These are phyloP conservation scores for Saccharomycopsis sp. DNA, from an alignment of 805 yeast genomes.

Conservation along the genomic window DNA sequence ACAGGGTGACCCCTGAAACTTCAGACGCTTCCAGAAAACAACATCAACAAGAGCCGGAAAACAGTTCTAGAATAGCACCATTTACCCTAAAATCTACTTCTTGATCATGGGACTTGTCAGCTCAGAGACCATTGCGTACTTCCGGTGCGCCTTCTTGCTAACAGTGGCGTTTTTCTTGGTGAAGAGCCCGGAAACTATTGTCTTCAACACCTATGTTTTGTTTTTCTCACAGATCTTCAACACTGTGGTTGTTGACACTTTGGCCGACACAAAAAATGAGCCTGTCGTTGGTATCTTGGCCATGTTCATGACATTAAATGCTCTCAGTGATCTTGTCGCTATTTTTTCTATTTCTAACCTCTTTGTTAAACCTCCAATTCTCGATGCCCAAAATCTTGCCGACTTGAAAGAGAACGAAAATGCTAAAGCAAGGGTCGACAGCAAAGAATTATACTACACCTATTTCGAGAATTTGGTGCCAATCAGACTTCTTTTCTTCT, in stretches of 20 bases:
- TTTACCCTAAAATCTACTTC: no score
- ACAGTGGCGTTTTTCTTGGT: conserved; percentile 14
- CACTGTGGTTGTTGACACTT: conserved; percentile 14
- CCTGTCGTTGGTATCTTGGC: conserved; percentile 15
- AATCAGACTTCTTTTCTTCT: conserved; percentile 33
- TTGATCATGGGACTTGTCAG: conserved; percentile 12
- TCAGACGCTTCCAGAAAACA: no score
- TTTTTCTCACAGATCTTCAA: conserved; percentile 16
- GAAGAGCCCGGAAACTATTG: conserved; percentile 14
- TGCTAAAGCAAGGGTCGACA: conserved; percentile 12
- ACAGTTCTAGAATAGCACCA: no score
- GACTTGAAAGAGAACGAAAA: conserved; percentile 16
- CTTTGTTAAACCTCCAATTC: conserved; percentile 15
- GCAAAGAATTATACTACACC: conserved; percentile 16
- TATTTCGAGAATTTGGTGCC: conserved; percentile 49
- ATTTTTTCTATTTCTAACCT: conserved; percentile 14
- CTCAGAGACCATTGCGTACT: conserved; percentile 13
- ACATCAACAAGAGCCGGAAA: no score
- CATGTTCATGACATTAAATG: conserved; percentile 9
- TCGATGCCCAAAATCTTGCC: conserved; percentile 11
- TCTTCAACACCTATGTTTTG: conserved; percentile 13
- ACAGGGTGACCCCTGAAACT: no score
- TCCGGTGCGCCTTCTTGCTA: conserved; percentile 14
- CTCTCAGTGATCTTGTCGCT: conserved; percentile 16
- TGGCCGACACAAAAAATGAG: conserved; percentile 9